Evolutionary conservation across 495 filamentous ascomycete genomes (phyloP).

Genomic region (Penicillium flavigenum): DNA sequence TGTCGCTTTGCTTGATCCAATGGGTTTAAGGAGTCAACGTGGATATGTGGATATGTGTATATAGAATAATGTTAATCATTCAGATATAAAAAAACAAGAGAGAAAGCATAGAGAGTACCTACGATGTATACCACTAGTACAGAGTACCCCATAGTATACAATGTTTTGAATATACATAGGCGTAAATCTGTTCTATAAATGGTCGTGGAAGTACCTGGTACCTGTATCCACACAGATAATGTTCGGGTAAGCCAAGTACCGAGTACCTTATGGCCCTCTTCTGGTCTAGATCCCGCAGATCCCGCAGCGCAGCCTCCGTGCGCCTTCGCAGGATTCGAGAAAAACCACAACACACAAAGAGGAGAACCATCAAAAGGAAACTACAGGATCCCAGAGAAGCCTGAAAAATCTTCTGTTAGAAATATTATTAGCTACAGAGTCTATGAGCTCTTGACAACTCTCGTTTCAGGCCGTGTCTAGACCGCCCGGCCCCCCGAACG

Average conservation of each 20-base stretch:
- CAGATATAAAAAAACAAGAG: too few relatives aligned
- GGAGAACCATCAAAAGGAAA: slow-evolving; percentile 6
- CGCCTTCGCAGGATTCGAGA: slow-evolving; percentile 11
- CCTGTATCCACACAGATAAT: too few relatives aligned
- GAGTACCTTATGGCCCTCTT: slow-evolving; percentile 7
- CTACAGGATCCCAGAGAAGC: not conserved
- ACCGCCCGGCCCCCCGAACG: slow-evolving; percentile 28
- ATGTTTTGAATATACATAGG: too few relatives aligned
- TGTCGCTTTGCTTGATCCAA: not conserved
- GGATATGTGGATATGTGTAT: too few relatives aligned
- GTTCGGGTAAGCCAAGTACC: not conserved
- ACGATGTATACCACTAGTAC: too few relatives aligned
- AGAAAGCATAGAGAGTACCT: too few relatives aligned
- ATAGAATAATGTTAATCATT: too few relatives aligned
- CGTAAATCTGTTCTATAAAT: too few relatives aligned
- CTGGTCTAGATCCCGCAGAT: slow-evolving; percentile 34
- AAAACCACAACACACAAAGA: slow-evolving; percentile 11
- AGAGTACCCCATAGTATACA: too few relatives aligned
- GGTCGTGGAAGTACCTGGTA: not conserved
- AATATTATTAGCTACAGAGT: not conserved
- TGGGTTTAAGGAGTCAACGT: too few relatives aligned
- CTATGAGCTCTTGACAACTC: slow-evolving; percentile 8
- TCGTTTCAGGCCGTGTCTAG: slow-evolving; percentile 32
- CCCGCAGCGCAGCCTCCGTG: slow-evolving; percentile 15
- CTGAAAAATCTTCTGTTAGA: not conserved